Evolutionary conservation across 371 early-diverging fungal species (phyloP).

Genomic region (Apophysomyces ossiformis): DNA sequence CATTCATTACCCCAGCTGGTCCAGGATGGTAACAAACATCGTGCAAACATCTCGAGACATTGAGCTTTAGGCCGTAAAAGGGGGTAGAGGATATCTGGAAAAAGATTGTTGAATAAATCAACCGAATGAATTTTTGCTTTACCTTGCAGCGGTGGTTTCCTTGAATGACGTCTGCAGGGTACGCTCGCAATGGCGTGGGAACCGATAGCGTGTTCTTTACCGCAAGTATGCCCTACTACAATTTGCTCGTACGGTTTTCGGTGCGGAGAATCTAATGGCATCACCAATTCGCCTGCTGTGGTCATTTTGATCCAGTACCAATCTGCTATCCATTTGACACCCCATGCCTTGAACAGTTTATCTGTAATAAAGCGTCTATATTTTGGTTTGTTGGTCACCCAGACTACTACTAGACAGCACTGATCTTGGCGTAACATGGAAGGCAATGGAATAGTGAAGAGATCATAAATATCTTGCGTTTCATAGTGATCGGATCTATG

Average conservation of each 20-base stretch:
- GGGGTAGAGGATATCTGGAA: constrained; percentile 27
- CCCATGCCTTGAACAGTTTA: constrained; percentile 75
- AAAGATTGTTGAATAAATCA: background rate
- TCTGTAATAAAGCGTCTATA: constrained; percentile 59
- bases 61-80: constrained; percentile 31
- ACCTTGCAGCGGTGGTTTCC: constrained; percentile 70
- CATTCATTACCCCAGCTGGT: constrained; percentile 82
- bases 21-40: constrained; percentile 67
- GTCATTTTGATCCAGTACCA: constrained; percentile 79
- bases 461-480: constrained; percentile 67
- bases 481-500: constrained; percentile 62
- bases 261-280: constrained; percentile 58
- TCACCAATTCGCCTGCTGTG: constrained; percentile 53
- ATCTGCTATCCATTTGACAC: constrained; percentile 53
- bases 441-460: constrained; percentile 66
- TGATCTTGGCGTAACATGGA: constrained; percentile 35
- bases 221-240: constrained; percentile 49
- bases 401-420: constrained; percentile 61
- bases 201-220: background rate
- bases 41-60: constrained; percentile 75
- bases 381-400: constrained; percentile 80
- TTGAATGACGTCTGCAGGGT: constrained; percentile 65
- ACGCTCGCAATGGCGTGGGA: constrained; percentile 53
- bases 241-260: constrained; percentile 74
- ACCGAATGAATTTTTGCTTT: constrained; percentile 5